Percentiles rank a stretch among this genome's conserved stretches.
These are phyloP conservation scores for Harringtonia aguacate DNA, from an alignment of 2,329 filamentous ascomycete species.

Conservation along the genomic window DNA sequence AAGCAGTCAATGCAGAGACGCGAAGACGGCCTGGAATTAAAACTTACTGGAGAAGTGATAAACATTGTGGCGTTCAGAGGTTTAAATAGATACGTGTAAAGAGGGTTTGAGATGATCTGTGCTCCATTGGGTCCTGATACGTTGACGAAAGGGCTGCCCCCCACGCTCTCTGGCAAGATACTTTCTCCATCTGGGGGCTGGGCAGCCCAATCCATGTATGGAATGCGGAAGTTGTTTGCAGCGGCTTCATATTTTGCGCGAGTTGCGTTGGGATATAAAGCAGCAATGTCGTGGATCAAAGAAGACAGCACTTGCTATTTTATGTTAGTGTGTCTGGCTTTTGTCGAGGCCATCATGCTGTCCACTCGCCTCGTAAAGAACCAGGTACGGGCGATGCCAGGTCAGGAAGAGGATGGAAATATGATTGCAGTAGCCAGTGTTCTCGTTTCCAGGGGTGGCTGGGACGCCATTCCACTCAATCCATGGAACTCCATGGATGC, in stretches of 20 bases:
- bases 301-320: slow-evolving; percentile 27
- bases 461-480: slow-evolving; percentile 41
- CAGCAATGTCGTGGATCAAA: slow-evolving; percentile 30
- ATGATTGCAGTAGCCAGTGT: slow-evolving; percentile 68
- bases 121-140: slow-evolving; percentile 45
- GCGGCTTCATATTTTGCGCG: slow-evolving; percentile 39
- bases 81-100: slow-evolving; percentile 50
- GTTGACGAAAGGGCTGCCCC: slow-evolving; percentile 28
- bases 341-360: background rate
- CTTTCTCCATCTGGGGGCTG: slow-evolving; percentile 35
- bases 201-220: slow-evolving; percentile 50
- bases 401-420: slow-evolving; percentile 61
- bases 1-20: background rate
- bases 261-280: slow-evolving; percentile 29
- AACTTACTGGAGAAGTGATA: slow-evolving; percentile 47
- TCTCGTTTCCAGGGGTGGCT: slow-evolving; percentile 37
- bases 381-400: slow-evolving; percentile 78
- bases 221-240: slow-evolving; percentile 40
- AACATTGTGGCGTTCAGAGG: slow-evolving; percentile 49
- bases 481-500: slow-evolving; percentile 70
- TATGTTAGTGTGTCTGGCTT: background rate
- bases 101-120: slow-evolving; percentile 49
- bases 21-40: background rate
- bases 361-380: slow-evolving; percentile 40
- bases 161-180: slow-evolving; percentile 36